Evolutionary conservation across 176 grass and related monocot genomes (phyloP).

Genomic region (Carex scoparia): DNA sequence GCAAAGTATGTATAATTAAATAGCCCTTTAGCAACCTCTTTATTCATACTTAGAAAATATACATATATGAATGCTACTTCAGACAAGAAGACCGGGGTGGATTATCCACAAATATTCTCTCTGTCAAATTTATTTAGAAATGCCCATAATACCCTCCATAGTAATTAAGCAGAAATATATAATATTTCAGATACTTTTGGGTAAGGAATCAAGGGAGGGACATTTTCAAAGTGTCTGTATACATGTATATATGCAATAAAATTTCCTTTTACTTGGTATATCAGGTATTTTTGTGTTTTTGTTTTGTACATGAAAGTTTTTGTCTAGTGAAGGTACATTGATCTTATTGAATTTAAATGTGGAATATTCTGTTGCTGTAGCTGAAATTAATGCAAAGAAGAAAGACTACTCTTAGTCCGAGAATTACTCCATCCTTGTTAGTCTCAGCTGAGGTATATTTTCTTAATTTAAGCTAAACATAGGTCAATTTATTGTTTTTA

Average conservation of each 20-base stretch:
- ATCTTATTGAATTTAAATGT: slow-evolving; percentile 1
- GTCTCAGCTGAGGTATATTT: slow-evolving; percentile 68
- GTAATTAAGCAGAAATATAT: neutral
- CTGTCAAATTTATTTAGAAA: neutral
- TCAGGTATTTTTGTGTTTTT: neutral
- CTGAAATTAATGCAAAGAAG: slow-evolving; percentile 62
- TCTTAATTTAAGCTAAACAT: neutral
- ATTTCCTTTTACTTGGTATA: neutral
- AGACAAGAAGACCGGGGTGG: neutral
- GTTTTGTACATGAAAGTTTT: neutral
- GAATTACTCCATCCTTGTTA: slow-evolving; percentile 35
- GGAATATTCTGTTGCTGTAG: slow-evolving; percentile 30
- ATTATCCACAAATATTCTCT: neutral
- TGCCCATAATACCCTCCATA: neutral
- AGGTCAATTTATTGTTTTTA: neutral
- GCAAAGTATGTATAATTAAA: slow-evolving; percentile 47
- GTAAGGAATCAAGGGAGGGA: neutral
- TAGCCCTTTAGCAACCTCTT: neutral
- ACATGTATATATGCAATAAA: neutral
- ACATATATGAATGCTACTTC: neutral
- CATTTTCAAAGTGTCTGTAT: neutral
- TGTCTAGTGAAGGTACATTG: neutral
- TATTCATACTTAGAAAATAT: neutral
- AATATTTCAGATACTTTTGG: neutral
- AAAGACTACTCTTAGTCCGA: slow-evolving; percentile 38